Conservation (phyloP, 2,329 filamentous ascomycete species). For the Hypomyces perniciosus region DNA sequence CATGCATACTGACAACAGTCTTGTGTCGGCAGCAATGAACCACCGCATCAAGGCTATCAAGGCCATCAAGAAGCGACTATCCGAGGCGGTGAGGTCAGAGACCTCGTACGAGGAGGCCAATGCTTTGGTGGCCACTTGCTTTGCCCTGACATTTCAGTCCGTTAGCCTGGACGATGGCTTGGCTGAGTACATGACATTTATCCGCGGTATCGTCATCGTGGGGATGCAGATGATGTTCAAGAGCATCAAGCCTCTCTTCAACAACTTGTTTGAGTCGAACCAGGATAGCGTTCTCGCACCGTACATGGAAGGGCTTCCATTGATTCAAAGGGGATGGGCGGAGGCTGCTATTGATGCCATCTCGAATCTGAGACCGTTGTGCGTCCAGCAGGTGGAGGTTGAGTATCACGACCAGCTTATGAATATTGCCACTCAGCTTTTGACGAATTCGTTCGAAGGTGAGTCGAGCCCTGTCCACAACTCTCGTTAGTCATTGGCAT, state of each 20-base stretch:
- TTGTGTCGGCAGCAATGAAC: slow-evolving; percentile 52
- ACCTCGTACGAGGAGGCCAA: slow-evolving; percentile 49
- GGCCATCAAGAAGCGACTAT: slow-evolving; percentile 51
- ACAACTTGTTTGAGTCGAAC: slow-evolving; percentile 37
- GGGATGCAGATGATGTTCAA: slow-evolving; percentile 47
- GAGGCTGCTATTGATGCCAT: slow-evolving; percentile 43
- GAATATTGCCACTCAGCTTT: slow-evolving; percentile 45
- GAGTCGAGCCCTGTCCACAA: slow-evolving; percentile 17
- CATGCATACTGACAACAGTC: slow-evolving; percentile 42
- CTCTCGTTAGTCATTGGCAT: background rate
- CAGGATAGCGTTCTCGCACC: slow-evolving; percentile 38
- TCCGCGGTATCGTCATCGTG: slow-evolving; percentile 51
- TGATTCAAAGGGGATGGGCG: slow-evolving; percentile 39
- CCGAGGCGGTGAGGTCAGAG: slow-evolving; percentile 34
- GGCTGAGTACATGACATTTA: slow-evolving; percentile 56
- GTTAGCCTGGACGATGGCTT: slow-evolving; percentile 52
- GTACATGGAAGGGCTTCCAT: slow-evolving; percentile 39
- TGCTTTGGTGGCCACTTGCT: slow-evolving; percentile 54
- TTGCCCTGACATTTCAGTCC: slow-evolving; percentile 54
- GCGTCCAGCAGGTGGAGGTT: slow-evolving; percentile 36
- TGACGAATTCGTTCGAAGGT: slow-evolving; percentile 49
- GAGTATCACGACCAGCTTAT: slow-evolving; percentile 41
- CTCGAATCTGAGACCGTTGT: slow-evolving; percentile 37
- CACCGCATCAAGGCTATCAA: slow-evolving; percentile 62
- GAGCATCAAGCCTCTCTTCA: slow-evolving; percentile 45